Base-by-base conservation (phyloP, 345 rosid species). In the Abelmoschus esculentus region DNA sequence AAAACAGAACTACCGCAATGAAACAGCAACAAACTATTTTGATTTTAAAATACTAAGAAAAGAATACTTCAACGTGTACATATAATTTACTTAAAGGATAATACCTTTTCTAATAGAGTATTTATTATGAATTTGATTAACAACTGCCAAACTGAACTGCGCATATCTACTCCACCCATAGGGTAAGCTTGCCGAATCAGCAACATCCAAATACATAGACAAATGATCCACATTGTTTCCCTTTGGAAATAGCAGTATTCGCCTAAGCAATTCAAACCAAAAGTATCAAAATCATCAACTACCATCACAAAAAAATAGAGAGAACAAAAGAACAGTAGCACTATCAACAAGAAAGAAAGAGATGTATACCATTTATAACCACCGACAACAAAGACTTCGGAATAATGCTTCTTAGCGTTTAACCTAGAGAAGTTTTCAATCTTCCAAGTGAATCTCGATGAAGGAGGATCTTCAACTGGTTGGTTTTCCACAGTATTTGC, bases 131-230 rank as follows among this genome's bases (percentile, higher is more conserved):
- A 85, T 67, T 79, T 95, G 99, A 81, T 95, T 95, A 57, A 91
- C 74, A 44, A 95, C 89, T 7, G 90, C 89, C 84, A 95, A 80
- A 76, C 92, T 90, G 80, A 95, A 95, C 74, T 91, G 98, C 4
- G 97, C 90, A 31, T 84, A 90, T 85, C 98, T 87, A 83, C 89
- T 88, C 99, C 99, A 95, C 34, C 92, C 98, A 56, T 91, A 87
- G 1, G 98, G 92, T 83, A 91, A 83, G 38, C 80, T 82, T 29
- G 81, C 63, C 22, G 98, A 81, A 80, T 95, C 99, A 14, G 97
- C 87, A 80, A 95, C 96, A 84, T 95, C 97, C 83, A 95, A 80
- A 78, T 95, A 95, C 96, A 93, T 87, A 49, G 97, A 93, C 83
- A 93, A 83, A 75, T 85, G 91, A 70, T 89, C 96, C 74, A 91